Conservation (phyloP, 495 filamentous ascomycete genomes). For the Letharia lupina region DNA sequence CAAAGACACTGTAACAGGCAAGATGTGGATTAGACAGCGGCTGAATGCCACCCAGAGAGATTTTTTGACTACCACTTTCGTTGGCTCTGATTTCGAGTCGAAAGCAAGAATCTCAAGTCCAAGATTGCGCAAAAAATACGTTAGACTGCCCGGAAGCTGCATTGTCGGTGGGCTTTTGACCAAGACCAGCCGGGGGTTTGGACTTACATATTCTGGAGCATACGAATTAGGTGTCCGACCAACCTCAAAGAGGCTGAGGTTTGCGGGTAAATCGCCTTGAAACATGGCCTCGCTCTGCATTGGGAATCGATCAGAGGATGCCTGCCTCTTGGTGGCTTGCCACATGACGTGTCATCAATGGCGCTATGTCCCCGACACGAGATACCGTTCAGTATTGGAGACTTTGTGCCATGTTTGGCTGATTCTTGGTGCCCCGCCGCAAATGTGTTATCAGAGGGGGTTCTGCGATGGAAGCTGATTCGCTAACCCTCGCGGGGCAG, state of each 20-base stretch:
- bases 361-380: neutral
- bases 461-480: neutral
- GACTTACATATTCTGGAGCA: neutral
- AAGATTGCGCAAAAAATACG: neutral
- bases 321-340: too few relatives aligned
- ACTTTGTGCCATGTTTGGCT: neutral
- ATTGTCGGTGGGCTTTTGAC: neutral
- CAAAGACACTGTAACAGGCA: slow-evolving; percentile 12
- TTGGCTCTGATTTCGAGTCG: neutral
- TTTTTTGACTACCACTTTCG: neutral
- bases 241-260: neutral
- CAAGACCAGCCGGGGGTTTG: neutral
- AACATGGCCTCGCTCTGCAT: neutral
- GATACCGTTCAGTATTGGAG: neutral
- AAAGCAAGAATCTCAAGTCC: neutral
- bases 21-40: slow-evolving; percentile 9
- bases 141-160: neutral
- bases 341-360: neutral
- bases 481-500: neutral
- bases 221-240: neutral
- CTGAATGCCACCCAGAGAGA: neutral
- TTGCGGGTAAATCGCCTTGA: neutral
- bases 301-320: neutral
- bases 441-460: neutral
- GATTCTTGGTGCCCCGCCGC: neutral